Conservation (phyloP, 2,329 filamentous ascomycete species). For the Fusarium beomiforme region DNA sequence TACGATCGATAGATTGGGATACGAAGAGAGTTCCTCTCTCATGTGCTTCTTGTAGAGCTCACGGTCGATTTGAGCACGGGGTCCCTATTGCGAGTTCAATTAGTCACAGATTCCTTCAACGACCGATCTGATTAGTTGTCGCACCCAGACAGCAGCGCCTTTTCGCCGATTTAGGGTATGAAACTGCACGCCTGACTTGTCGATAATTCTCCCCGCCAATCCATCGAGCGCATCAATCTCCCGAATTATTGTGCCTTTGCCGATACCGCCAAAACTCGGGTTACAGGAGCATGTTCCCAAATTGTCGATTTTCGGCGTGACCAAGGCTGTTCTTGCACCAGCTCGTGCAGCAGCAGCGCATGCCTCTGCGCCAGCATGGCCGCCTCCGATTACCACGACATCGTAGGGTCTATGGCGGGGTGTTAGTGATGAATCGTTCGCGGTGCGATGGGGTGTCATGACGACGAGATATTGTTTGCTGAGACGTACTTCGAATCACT, state of each 20-base stretch:
- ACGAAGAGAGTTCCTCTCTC: constrained; percentile 82
- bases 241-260: constrained; percentile 94
- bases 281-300: constrained; percentile 97
- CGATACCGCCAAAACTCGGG: constrained; percentile 97
- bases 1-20: constrained; percentile 82
- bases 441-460: constrained; percentile 6
- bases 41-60: constrained; percentile 89
- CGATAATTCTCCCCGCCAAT: constrained; percentile 85
- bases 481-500: constrained; percentile 43
- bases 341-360: constrained; percentile 89
- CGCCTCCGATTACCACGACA: constrained; percentile 94
- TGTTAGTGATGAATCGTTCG: constrained; percentile 19
- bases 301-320: constrained; percentile 89
- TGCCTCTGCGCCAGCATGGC: constrained; percentile 94
- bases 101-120: not conserved
- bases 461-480: not conserved
- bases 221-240: constrained; percentile 97
- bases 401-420: constrained; percentile 72
- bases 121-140: constrained; percentile 20
- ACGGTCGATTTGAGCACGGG: constrained; percentile 94
- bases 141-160: constrained; percentile 90
- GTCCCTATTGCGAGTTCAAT: constrained; percentile 63
- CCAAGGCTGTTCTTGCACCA: constrained; percentile 86
- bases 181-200: constrained; percentile 96
- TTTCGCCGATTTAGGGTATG: constrained; percentile 88